phyloP scores from a whole-genome alignment of 129 eudicot genomes.

The Ambrosia artemisiifolia region DNA sequence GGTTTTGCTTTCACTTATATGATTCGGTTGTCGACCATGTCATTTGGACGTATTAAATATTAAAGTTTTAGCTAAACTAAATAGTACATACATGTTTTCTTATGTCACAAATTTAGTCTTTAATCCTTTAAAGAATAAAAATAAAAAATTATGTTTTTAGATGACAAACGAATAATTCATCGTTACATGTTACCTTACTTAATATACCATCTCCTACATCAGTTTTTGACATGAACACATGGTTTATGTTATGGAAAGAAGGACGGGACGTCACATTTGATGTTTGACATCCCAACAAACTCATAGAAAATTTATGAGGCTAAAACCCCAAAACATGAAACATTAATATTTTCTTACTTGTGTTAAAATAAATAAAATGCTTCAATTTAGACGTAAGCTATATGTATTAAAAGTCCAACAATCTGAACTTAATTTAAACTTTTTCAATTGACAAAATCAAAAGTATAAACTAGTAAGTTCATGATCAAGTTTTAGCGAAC shows the following conservation, averaged over 20 bases:
- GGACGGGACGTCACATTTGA: constrained; percentile 21
- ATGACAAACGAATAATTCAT: not conserved
- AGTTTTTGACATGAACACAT: constrained; percentile 20
- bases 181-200: constrained; percentile 1
- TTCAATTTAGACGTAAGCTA: not conserved
- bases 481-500: too few species aligned
- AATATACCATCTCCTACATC: not conserved
- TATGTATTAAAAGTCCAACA: not conserved
- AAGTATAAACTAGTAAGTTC: too few species aligned
- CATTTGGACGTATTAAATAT: too few species aligned
- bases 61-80: too few species aligned
- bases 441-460: too few species aligned
- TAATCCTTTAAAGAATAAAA: not conserved
- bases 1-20: too few species aligned
- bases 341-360: not conserved
- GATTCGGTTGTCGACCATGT: too few species aligned
- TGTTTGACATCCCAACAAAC: constrained; percentile 27
- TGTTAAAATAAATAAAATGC: not conserved
- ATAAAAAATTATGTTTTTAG: not conserved
- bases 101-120: too few species aligned
- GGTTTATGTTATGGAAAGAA: constrained; percentile 1
- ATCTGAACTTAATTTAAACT: not conserved
- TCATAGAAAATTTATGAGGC: constrained; percentile 1
- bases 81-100: too few species aligned
- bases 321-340: constrained; percentile 18